These are phyloP conservation scores for Mariannaea sp. DNA, from an alignment of 2,329 filamentous ascomycete species.

Conservation along the genomic window DNA sequence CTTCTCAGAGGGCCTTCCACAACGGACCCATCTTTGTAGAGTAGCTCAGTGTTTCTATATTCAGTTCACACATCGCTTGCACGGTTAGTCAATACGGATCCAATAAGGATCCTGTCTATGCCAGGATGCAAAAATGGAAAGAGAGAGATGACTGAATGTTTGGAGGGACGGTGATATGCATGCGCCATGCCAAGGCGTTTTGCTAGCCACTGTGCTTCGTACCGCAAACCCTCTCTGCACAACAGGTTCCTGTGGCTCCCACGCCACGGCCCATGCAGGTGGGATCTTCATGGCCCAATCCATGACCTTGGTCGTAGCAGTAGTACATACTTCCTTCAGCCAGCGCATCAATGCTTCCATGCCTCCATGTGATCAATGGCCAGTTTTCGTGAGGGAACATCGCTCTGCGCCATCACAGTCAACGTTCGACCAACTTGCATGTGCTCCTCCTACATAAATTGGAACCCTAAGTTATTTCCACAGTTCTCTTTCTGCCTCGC, in stretches of 20 bases:
- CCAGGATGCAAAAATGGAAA: too few relatives aligned
- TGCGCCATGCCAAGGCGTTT: not conserved
- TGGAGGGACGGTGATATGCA: too few relatives aligned
- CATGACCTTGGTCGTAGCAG: conserved; percentile 14
- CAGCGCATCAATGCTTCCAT: conserved; percentile 7
- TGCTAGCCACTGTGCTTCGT: conserved; percentile 1
- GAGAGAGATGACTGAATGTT: too few relatives aligned
- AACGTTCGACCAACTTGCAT: not conserved
- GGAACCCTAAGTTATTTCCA: not conserved
- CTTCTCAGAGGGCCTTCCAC: conserved; percentile 24
- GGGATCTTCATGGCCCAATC: conserved; percentile 10
- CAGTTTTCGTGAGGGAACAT: conserved; percentile 4
- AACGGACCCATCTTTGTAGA: conserved; percentile 18
- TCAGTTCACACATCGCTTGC: conserved; percentile 17
- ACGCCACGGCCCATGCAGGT: conserved; percentile 1
- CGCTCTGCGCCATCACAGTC: conserved; percentile 3
- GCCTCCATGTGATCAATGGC: conserved; percentile 3
- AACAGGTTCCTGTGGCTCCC: conserved; percentile 9
- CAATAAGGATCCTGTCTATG: too few relatives aligned
- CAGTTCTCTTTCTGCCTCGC: not conserved
- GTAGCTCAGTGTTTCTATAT: conserved; percentile 32
- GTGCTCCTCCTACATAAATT: not conserved
- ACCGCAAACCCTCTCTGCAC: conserved; percentile 8
- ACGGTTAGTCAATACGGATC: conserved; percentile 7
- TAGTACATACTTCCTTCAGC: conserved; percentile 12